phyloP scores from a whole-genome alignment of 768 basidiomycete species.

The Boletales sp. region DNA sequence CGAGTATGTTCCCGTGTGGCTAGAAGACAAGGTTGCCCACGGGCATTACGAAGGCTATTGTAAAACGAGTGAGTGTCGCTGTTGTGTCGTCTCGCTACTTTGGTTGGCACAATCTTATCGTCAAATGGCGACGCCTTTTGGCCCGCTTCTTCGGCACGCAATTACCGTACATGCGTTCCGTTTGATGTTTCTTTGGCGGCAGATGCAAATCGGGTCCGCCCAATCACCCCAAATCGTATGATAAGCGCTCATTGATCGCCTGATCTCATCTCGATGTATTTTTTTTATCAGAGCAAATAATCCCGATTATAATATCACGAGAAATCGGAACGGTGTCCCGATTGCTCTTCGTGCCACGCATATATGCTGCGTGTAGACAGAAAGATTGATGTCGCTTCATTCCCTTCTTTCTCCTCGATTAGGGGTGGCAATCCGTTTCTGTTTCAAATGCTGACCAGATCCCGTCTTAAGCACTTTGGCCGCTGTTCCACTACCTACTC shows the following conservation, averaged over 20 bases:
- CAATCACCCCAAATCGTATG: neutral
- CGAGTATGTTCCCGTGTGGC: constrained; percentile 85
- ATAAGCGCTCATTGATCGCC: neutral
- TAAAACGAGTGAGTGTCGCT: constrained; percentile 76
- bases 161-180: constrained; percentile 12
- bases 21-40: constrained; percentile 84
- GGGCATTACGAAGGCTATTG: constrained; percentile 98
- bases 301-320: neutral
- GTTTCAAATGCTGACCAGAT: constrained; percentile 4
- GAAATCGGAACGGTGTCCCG: neutral
- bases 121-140: neutral
- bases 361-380: neutral
- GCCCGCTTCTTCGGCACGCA: constrained; percentile 1
- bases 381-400: neutral
- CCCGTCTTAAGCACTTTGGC: constrained; percentile 78
- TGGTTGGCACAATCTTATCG: constrained; percentile 9
- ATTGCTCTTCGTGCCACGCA: neutral
- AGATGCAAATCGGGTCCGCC: neutral
- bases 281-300: neutral
- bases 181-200: constrained; percentile 1
- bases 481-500: constrained; percentile 95
- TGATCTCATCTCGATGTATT: constrained; percentile 5
- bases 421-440: neutral
- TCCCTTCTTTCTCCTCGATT: neutral
- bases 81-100: neutral